These are phyloP conservation scores for Morella rubra DNA, from an alignment of 306 rosid species.

Conservation along the genomic window DNA sequence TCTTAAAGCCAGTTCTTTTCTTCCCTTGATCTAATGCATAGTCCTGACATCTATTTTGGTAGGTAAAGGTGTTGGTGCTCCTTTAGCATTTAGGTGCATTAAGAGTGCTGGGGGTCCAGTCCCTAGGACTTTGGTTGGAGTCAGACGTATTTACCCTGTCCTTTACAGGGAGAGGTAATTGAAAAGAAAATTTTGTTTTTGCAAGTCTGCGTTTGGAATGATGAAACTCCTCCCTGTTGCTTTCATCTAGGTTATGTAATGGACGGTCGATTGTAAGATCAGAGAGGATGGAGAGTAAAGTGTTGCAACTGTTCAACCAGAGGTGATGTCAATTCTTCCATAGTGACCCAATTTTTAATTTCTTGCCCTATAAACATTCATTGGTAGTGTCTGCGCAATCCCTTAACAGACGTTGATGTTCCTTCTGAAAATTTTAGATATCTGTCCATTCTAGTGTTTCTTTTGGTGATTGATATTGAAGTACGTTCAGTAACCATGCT, in stretches of 20 bases:
- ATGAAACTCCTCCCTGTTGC: constrained; percentile 19
- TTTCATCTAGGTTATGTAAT: constrained; percentile 56
- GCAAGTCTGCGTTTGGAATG: constrained; percentile 16
- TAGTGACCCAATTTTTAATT: background rate
- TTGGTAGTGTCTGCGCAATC: constrained; percentile 8
- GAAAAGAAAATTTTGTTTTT: constrained; percentile 12
- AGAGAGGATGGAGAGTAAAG: constrained; percentile 73
- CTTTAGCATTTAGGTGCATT: constrained; percentile 84
- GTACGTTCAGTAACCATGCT: background rate
- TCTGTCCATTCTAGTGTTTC: background rate
- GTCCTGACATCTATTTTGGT: constrained; percentile 20
- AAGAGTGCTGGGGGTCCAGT: constrained; percentile 73
- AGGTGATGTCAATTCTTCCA: constrained; percentile 48
- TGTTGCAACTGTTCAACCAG: constrained; percentile 52
- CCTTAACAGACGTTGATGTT: constrained; percentile 20
- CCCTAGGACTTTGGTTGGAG: constrained; percentile 81
- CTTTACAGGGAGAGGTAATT: constrained; percentile 82
- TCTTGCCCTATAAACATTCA: background rate
- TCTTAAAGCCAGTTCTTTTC: background rate
- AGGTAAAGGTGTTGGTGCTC: constrained; percentile 72
- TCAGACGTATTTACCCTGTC: constrained; percentile 76
- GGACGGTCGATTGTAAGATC: constrained; percentile 75
- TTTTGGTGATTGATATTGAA: background rate
- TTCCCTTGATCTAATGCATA: constrained; percentile 26
- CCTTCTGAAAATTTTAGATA: background rate